Percentiles rank a stretch among this genome's conserved stretches.
Conservation (phyloP, 345 rosid species). For the Eucalyptus coolabah region DNA sequence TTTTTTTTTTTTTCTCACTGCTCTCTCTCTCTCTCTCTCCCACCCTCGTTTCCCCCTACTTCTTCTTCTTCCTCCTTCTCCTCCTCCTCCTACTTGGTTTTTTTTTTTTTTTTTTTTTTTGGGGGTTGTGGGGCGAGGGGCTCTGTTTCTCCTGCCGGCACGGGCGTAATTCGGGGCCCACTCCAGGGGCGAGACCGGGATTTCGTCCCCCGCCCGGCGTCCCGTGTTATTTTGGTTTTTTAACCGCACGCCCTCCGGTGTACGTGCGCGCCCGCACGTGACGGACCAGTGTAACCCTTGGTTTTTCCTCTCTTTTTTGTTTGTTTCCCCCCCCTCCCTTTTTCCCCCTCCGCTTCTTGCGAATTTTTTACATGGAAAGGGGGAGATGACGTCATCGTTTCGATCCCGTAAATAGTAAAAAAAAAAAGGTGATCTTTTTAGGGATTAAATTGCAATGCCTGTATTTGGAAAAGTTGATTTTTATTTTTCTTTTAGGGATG, state of each 20-base stretch:
- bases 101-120: neutral
- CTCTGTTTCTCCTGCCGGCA: neutral
- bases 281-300: neutral
- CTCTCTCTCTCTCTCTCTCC: neutral
- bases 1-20: neutral
- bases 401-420: neutral
- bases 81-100: neutral
- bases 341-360: neutral
- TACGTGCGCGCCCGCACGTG: neutral
- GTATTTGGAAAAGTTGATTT: neutral
- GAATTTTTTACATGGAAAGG: neutral
- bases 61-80: neutral
- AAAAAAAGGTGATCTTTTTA: neutral
- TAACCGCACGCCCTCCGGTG: neutral
- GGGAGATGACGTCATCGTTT: neutral
- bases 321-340: neutral
- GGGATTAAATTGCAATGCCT: neutral
- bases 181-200: neutral
- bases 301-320: accelerated
- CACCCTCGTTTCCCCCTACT: neutral
- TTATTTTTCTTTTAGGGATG: too few relatives aligned
- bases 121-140: neutral
- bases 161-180: neutral
- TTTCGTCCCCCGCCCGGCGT: neutral
- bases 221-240: neutral